Percentiles rank a stretch among this genome's conserved stretches.
Evolutionary conservation across 2,329 filamentous ascomycete genomes (phyloP).

Genomic region (Hymenoscyphus occultus): DNA sequence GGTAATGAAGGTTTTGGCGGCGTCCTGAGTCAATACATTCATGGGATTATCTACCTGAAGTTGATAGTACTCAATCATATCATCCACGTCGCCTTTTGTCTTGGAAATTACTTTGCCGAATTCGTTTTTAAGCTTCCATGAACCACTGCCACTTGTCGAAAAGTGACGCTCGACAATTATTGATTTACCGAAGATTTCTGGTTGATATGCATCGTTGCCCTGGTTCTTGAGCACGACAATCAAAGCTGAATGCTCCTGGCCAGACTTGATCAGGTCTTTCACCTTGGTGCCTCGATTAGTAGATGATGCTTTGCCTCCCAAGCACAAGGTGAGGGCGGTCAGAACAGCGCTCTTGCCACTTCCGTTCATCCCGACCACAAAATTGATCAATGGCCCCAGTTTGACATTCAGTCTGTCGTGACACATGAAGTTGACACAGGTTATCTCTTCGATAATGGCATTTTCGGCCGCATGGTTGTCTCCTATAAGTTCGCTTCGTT

Average conservation of each 20-base stretch:
- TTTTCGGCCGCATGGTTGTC: constrained; percentile 76
- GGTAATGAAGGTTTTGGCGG: constrained; percentile 89
- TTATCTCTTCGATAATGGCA: constrained; percentile 84
- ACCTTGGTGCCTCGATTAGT: constrained; percentile 90
- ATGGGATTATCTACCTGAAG: constrained; percentile 96
- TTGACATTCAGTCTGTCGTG: constrained; percentile 77
- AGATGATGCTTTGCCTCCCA: constrained; percentile 90
- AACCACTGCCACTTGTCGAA: constrained; percentile 66
- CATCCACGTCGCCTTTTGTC: constrained; percentile 83
- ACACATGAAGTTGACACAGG: constrained; percentile 95
- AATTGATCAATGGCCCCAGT: constrained; percentile 94
- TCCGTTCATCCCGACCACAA: constrained; percentile 95
- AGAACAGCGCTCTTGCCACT: constrained; percentile 96
- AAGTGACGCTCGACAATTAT: constrained; percentile 94
- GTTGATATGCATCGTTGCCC: constrained; percentile 79
- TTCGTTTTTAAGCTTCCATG: constrained; percentile 82
- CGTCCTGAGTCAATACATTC: constrained; percentile 93
- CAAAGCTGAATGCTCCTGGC: constrained; percentile 71
- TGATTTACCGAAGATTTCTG: constrained; percentile 74
- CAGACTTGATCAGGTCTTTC: constrained; percentile 88
- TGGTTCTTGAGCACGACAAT: constrained; percentile 88
- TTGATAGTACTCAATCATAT: constrained; percentile 89
- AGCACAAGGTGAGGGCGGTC: constrained; percentile 86
- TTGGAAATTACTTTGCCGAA: constrained; percentile 70
- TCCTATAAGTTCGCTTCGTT: constrained; percentile 48